Base-by-base conservation (phyloP, 2,329 filamentous ascomycete species). In the Pseudogymnoascus verrucosus region DNA sequence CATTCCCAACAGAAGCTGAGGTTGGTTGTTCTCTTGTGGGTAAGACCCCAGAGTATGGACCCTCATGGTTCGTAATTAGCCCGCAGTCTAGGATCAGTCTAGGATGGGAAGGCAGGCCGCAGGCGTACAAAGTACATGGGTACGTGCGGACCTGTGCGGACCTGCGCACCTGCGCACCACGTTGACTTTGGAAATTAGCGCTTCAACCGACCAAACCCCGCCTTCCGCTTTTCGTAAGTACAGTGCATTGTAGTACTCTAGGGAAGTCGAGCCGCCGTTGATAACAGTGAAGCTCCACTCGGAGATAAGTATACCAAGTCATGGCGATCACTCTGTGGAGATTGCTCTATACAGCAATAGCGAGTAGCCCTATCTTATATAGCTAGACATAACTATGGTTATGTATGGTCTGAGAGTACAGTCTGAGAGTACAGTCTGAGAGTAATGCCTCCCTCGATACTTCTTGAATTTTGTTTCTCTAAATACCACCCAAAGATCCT, bases 1-100 rank as follows among this genome's bases (percentile, higher is more conserved):
- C 28, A 57, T 57, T 57, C 28, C 51, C 51, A 57, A 57, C 51
- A 57, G 51, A 57, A 57, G 51, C 51, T 57, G 51, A 57, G 51
- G 51, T 57, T 57, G 51, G 51, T 57, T 57, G 51, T 21, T 34
- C 51, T 57, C 10, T 12, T 57, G 51, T 57, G 51, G 51, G 51
- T 57, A 57, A 57, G 51, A 57, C 51, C 28, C 51, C 51, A 57
- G 51, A 36, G 8, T 57, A 57, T 34, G 28, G 51, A 57, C 28
- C 51, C 51, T 57, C 28, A 57, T 36, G 51, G 51, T 57, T 57
- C 51, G 28, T 57, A 57, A 57, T 57, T 57, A 57, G 51, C 51
- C 28, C 51, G n/a, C 28, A 57, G 51, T 57, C 28, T 31, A 31
- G 28, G 28, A 31, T 31, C 28, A 31, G 28, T 31, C 47, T 54